Percentiles rank a stretch among this genome's conserved stretches.
These are phyloP conservation scores for Peronospora belbahrii DNA, from an alignment of 352 stramenopile genomes.

Conservation along the genomic window DNA sequence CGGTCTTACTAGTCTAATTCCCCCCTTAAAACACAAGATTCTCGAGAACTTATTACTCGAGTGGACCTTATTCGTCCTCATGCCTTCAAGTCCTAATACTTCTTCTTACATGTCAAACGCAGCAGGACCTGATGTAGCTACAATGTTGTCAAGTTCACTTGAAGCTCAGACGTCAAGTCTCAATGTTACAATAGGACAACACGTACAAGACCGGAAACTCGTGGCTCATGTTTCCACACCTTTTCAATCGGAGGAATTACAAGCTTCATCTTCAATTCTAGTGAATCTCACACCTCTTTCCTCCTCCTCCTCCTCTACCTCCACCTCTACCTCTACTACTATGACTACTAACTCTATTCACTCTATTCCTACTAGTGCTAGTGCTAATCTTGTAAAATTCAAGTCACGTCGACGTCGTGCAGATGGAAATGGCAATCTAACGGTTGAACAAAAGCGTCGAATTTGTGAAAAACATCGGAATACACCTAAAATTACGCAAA, in stretches of 20 bases:
- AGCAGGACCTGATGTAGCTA: too few species aligned
- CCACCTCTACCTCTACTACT: too few species aligned
- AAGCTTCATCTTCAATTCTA: background rate
- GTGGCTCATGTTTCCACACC: too few species aligned
- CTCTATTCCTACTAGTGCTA: too few species aligned
- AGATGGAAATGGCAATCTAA: constrained; percentile 72
- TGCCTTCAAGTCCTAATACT: constrained; percentile 85
- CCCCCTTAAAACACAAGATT: constrained; percentile 38
- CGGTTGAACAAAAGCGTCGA: constrained; percentile 81
- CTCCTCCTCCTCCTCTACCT: too few species aligned
- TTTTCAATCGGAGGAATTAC: too few species aligned
- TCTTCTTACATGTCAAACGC: too few species aligned
- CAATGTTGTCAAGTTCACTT: constrained; percentile 13
- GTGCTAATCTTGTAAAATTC: too few species aligned
- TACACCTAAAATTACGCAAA: constrained; percentile 85
- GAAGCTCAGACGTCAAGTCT: constrained; percentile 12
- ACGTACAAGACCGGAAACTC: constrained; percentile 23
- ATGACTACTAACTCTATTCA: too few species aligned
- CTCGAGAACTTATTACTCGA: constrained; percentile 51
- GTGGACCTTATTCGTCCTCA: constrained; percentile 45
- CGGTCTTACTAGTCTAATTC: background rate
- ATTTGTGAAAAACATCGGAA: constrained; percentile 84
- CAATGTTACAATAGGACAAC: constrained; percentile 22
- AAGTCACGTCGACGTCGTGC: constrained; percentile 35
- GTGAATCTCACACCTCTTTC: too few species aligned